These are phyloP conservation scores for Erysimum pusillum DNA, from an alignment of 441 rosid genomes.

Conservation along the genomic window DNA sequence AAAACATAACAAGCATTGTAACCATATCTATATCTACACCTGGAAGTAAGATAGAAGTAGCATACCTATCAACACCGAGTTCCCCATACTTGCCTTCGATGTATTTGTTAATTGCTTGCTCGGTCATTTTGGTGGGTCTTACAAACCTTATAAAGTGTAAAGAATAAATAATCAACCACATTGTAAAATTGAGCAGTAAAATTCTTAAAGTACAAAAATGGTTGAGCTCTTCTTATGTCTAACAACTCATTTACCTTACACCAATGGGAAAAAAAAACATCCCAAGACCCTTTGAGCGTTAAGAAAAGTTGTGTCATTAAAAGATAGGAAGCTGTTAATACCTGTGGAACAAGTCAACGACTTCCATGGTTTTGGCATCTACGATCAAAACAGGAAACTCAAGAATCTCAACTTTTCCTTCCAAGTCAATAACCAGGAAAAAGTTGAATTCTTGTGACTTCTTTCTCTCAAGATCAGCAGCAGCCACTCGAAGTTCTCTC, in stretches of 20 bases:
- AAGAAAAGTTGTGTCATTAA: neutral
- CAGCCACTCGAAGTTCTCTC: conserved; percentile 64
- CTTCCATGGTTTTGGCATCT: conserved; percentile 69
- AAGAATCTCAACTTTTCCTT: conserved; percentile 92
- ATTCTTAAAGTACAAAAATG: conserved; percentile 15
- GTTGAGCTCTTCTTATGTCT: neutral
- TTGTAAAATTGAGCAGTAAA: neutral
- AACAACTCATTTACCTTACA: neutral
- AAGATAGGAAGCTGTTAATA: conserved; percentile 43
- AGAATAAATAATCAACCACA: conserved; percentile 18
- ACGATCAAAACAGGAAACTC: conserved; percentile 86
- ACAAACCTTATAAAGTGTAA: conserved; percentile 69
- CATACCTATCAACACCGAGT: conserved; percentile 91
- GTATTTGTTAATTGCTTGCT: conserved; percentile 73
- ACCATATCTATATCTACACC: neutral
- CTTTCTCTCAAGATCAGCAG: conserved; percentile 50
- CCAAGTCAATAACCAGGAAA: conserved; percentile 89
- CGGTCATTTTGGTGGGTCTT: conserved; percentile 82
- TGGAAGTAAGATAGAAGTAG: conserved; percentile 21
- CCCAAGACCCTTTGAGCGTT: neutral
- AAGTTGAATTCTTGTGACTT: conserved; percentile 71
- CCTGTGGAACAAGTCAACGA: conserved; percentile 92
- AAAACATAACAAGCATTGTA: conserved; percentile 1
- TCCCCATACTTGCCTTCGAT: conserved; percentile 89
- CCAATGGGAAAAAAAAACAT: conserved; percentile 12